Evolutionary conservation across 108 stramenopile genomes (phyloP).

Genomic region (Nitzschia sp.): DNA sequence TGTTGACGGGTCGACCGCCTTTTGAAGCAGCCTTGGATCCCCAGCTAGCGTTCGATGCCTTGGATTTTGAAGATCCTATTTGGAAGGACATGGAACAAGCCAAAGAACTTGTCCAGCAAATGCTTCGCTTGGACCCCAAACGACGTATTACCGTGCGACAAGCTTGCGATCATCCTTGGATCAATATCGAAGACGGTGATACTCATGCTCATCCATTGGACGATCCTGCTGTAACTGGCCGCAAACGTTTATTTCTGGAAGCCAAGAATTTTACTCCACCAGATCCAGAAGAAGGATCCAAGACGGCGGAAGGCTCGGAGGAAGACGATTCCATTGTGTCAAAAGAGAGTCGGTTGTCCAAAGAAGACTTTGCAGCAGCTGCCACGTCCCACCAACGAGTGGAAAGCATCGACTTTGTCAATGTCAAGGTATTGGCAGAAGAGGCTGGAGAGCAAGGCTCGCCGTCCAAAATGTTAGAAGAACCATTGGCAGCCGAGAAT

Average conservation of each 20-base stretch:
- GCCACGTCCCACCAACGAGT: constrained; percentile 7
- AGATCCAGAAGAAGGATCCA: background rate
- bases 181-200: constrained; percentile 83
- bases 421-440: background rate
- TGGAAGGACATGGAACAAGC: constrained; percentile 54
- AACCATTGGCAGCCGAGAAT: background rate
- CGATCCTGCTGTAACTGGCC: constrained; percentile 56
- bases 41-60: constrained; percentile 39
- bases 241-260: constrained; percentile 18
- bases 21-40: constrained; percentile 62
- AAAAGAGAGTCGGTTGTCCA: constrained; percentile 1
- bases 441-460: background rate
- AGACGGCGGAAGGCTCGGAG: background rate
- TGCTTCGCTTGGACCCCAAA: constrained; percentile 67
- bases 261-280: background rate
- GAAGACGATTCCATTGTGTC: background rate
- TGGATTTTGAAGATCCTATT: constrained; percentile 36
- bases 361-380: constrained; percentile 19
- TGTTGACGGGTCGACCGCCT: constrained; percentile 76
- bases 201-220: constrained; percentile 82
- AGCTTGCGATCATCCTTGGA: constrained; percentile 82
- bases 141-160: constrained; percentile 64
- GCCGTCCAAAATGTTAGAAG: background rate
- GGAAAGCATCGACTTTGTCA: constrained; percentile 7
- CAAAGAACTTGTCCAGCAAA: constrained; percentile 59